phyloP scores from a whole-genome alignment of 2,329 filamentous ascomycete species.

The Colletotrichum sp. region DNA sequence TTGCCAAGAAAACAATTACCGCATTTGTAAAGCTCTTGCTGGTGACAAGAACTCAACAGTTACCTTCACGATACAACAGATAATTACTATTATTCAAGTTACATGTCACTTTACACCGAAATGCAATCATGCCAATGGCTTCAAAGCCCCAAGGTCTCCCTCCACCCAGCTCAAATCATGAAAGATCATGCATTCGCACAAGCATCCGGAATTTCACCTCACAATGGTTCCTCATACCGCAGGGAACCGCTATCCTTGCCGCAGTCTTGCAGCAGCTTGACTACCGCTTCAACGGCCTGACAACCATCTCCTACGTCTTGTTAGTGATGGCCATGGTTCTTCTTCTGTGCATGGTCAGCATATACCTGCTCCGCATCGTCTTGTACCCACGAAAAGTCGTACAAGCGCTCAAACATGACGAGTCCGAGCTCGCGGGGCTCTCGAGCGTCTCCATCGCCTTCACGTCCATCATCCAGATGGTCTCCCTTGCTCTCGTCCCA shows the following conservation, averaged over 20 bases:
- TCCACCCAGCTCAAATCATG: background rate
- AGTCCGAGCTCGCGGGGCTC: conserved; percentile 40
- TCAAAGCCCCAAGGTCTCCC: background rate
- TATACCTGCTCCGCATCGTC: conserved; percentile 35
- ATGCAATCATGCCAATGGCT: background rate
- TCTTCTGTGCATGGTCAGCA: conserved; percentile 28
- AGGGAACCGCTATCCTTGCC: conserved; percentile 40
- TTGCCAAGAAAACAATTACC: background rate
- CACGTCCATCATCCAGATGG: conserved; percentile 29
- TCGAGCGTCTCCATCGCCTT: conserved; percentile 40
- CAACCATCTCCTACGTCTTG: conserved; percentile 37
- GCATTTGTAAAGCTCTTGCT: background rate
- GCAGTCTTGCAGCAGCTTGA: conserved; percentile 38
- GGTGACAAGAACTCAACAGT: background rate
- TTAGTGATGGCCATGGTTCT: conserved; percentile 41
- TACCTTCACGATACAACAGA: background rate
- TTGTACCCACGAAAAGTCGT: conserved; percentile 35
- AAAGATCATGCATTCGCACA: background rate
- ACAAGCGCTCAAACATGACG: conserved; percentile 30
- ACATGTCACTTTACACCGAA: rapidly evolving
- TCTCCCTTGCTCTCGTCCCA: conserved; percentile 23
- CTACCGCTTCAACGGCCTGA: conserved; percentile 43
- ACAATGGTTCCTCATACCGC: conserved; percentile 41
- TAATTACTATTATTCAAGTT: rapidly evolving
- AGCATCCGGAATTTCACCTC: conserved; percentile 37